These are phyloP conservation scores for Bombardia bombarda DNA, from an alignment of 495 filamentous ascomycete genomes.

Conservation along the genomic window DNA sequence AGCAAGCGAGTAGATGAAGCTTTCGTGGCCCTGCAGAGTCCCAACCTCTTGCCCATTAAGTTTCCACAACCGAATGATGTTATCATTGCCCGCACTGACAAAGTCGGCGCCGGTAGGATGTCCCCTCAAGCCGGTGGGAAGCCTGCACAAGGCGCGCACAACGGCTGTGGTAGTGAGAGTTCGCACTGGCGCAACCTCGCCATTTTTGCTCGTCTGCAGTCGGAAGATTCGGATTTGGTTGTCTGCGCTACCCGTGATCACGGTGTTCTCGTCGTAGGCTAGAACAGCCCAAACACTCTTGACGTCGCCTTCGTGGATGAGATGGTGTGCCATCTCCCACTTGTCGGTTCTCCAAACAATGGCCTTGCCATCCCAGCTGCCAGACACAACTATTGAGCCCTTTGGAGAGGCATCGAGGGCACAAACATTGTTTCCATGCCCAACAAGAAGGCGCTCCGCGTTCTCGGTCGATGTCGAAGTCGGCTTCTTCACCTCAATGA, in stretches of 20 bases:
- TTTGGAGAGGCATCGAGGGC: slow-evolving; percentile 69
- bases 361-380: slow-evolving; percentile 88
- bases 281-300: slow-evolving; percentile 83
- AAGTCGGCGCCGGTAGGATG: slow-evolving; percentile 79
- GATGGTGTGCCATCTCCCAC: slow-evolving; percentile 56
- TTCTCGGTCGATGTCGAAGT: slow-evolving; percentile 53
- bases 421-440: slow-evolving; percentile 82
- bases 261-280: slow-evolving; percentile 66
- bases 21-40: slow-evolving; percentile 80
- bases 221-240: slow-evolving; percentile 78
- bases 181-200: slow-evolving; percentile 66
- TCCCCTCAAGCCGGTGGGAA: slow-evolving; percentile 48
- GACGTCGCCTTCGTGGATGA: slow-evolving; percentile 62
- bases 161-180: slow-evolving; percentile 73
- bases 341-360: slow-evolving; percentile 68
- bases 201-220: slow-evolving; percentile 53
- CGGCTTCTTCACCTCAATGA: slow-evolving; percentile 82
- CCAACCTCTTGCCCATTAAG: slow-evolving; percentile 63
- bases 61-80: slow-evolving; percentile 77
- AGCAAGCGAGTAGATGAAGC: slow-evolving; percentile 87
- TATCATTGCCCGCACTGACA: slow-evolving; percentile 84
- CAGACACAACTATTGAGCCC: slow-evolving; percentile 70
- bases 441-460: slow-evolving; percentile 77
- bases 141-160: slow-evolving; percentile 75
- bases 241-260: slow-evolving; percentile 92